Evolutionary conservation across 2,329 filamentous ascomycete genomes (phyloP).

Genomic region (Balansia obtecta): DNA sequence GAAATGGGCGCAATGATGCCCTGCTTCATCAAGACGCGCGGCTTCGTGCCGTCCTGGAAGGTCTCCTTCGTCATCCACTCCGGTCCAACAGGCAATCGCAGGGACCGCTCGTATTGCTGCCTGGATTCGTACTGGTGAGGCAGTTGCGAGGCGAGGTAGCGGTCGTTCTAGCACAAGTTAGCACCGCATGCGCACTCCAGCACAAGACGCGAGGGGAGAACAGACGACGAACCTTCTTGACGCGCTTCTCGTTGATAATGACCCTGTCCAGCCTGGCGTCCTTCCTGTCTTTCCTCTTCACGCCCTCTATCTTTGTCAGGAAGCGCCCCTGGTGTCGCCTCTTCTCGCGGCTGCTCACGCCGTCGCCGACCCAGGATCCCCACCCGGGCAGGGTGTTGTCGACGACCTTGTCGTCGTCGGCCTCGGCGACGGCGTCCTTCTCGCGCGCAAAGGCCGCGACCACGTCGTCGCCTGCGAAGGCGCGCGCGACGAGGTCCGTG

Average conservation of each 20-base stretch:
- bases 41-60: slow-evolving; percentile 82
- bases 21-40: slow-evolving; percentile 79
- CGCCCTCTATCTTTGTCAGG: slow-evolving; percentile 55
- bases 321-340: slow-evolving; percentile 50
- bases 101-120: slow-evolving; percentile 79
- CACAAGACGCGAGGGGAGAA: too few species aligned
- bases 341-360: slow-evolving; percentile 58
- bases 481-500: slow-evolving; percentile 60
- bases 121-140: slow-evolving; percentile 83
- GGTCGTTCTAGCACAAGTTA: slow-evolving; percentile 49
- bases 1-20: slow-evolving; percentile 81
- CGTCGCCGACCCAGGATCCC: slow-evolving; percentile 84
- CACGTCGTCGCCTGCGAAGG: slow-evolving; percentile 84
- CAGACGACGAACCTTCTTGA: slow-evolving; percentile 64
- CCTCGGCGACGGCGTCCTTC: slow-evolving; percentile 57
- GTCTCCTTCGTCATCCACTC: slow-evolving; percentile 97
- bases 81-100: slow-evolving; percentile 77
- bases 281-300: slow-evolving; percentile 65
- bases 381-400: slow-evolving; percentile 86
- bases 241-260: slow-evolving; percentile 82
- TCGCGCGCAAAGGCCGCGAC: slow-evolving; percentile 69
- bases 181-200: too few species aligned
- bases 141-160: slow-evolving; percentile 72
- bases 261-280: slow-evolving; percentile 74
- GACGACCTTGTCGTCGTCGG: slow-evolving; percentile 72